Base-by-base conservation (phyloP, 805 yeast species). In the Ogataea pignaliae region DNA sequence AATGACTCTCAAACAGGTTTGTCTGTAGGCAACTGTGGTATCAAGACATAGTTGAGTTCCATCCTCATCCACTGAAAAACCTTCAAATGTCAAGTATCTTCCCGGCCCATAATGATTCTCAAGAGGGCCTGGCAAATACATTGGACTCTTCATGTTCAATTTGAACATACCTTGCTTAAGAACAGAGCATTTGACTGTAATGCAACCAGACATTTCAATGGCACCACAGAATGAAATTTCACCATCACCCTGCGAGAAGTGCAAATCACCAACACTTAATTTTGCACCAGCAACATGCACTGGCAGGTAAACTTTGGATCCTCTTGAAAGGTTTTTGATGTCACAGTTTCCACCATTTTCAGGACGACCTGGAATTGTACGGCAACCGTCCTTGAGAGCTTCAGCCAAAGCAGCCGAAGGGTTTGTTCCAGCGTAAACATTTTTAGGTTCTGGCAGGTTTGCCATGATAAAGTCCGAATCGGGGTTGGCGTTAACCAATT, bases 271-370 rank as follows among this genome's bases (percentile, higher is more conserved):
- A 33, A 74, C 59, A 21, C 75, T 68, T 18, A 74, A 61, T 48
- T 70, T 69, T 34, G 75, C 79, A 7, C 79, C 79, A 26, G 57
- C 55, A 26, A 74, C 69, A 54, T 74, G 61, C 18, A 71, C 73
- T 3, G 79, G 79, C 36, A 74, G 59, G 48, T 71, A 74, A 29
- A 69, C 68, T 47, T 70, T 73, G 11, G 79, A 71, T 6, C 79
- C 79, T 38, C 76, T 55, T 3, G 77, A 69, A 18, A 75, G 57
- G 46, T 72, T 72, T 56, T 75, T 74, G 52, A 75, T 75, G 48
- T 74, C 79, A 56, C 78, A 73, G 52, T 74, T 74, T 11, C 79
- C 79, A 11, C 79, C 79, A 54, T 73, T 65, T 59, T 74, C 79
- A 28, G 75, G 78, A 50, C 78, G 55, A 1, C 78, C 78, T 16